Base-by-base conservation (phyloP, 2,329 filamentous ascomycete species). In the Phialocephala subalpina region DNA sequence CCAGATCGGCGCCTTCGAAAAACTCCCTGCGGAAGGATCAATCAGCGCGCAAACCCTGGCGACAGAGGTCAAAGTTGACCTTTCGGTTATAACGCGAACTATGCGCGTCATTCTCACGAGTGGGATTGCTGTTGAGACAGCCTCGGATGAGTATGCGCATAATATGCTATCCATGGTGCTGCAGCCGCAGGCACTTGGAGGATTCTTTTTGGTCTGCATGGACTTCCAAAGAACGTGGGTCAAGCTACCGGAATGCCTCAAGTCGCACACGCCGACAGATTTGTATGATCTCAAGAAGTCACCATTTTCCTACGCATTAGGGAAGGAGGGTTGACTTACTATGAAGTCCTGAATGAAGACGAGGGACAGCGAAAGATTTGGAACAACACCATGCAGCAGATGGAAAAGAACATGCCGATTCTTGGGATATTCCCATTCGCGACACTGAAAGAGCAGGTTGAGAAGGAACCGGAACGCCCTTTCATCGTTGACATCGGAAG, bases 391-490 rank as follows among this genome's bases (percentile, higher is more conserved):
- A 47, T 59, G 57, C 57, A 47, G 57, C 36, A 45, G 36, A 45
- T 47, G 36, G 57, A 59, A 11, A 47, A 53, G 3, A 53, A 40
- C 33, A 53, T 64, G 18, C 67, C 67, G 2, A 57, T 67, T 25
- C 63, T 67, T 14, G 67, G 67, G 20, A 68, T 69, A 63, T 69
- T 68, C 47, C 66, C 60, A 14, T 69, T 66, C 11, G 53, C 58
- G 6, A 60, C 58, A 9, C 35, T 68, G 25, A 68, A 68, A 52
- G 63, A 68, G 16, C 58, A 67, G 59, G 65, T 69, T 4, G 57
- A 66, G 0, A 71, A 71, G 6, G 75, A 75, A 40, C 67, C 70
- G 1, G 76, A 72, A 22, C 70, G 74, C 73, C 0, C 67, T n/a
- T 57, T 69, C 29, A 56, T 67, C 35, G 67, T 69, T 25, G 67